A percentile compares a stretch with the other conserved stretches of the same genome.
Conservation (phyloP, 2,329 filamentous ascomycete genomes). For the Alternaria sp. region DNA sequence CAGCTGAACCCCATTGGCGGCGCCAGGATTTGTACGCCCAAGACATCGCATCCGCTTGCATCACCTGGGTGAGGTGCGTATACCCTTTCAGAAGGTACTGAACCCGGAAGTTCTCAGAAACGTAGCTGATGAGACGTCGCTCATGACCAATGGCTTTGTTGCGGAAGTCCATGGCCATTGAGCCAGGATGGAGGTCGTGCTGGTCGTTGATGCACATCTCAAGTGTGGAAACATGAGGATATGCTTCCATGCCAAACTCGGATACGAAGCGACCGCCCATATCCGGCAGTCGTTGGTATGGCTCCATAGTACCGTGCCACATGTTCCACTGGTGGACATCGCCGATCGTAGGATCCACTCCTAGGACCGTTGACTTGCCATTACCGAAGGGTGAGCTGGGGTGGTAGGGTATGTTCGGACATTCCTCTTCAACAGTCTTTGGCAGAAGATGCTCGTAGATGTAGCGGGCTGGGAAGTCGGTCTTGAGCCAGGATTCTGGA, state of each 20-base stretch:
- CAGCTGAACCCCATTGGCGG: constrained; percentile 73
- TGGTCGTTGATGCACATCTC: constrained; percentile 70
- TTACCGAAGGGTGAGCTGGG: constrained; percentile 84
- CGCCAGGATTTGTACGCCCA: constrained; percentile 70
- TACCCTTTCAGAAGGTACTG: constrained; percentile 59
- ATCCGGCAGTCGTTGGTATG: constrained; percentile 82
- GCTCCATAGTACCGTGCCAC: constrained; percentile 93
- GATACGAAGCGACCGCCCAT: constrained; percentile 88
- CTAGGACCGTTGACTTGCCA: constrained; percentile 65
- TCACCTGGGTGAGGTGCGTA: constrained; percentile 62
- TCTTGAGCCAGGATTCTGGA: constrained; percentile 81
- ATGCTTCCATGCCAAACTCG: constrained; percentile 94
- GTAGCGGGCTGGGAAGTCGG: constrained; percentile 86
- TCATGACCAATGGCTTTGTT: constrained; percentile 94
- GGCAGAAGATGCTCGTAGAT: constrained; percentile 84
- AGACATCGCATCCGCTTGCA: constrained; percentile 66
- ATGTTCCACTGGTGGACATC: constrained; percentile 97
- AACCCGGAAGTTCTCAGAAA: constrained; percentile 83
- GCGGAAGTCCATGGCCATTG: constrained; percentile 90
- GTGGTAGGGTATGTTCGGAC: constrained; percentile 72
- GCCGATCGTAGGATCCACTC: constrained; percentile 72
- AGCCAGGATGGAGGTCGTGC: constrained; percentile 72
- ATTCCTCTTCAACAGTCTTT: constrained; percentile 70
- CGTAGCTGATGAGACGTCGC: constrained; percentile 81
- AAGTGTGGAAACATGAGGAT: constrained; percentile 83